A percentile compares a stretch with the other conserved stretches of the same genome.
phyloP scores from a whole-genome alignment of 257 asterid genomes.

The Solanum stenotomum region DNA sequence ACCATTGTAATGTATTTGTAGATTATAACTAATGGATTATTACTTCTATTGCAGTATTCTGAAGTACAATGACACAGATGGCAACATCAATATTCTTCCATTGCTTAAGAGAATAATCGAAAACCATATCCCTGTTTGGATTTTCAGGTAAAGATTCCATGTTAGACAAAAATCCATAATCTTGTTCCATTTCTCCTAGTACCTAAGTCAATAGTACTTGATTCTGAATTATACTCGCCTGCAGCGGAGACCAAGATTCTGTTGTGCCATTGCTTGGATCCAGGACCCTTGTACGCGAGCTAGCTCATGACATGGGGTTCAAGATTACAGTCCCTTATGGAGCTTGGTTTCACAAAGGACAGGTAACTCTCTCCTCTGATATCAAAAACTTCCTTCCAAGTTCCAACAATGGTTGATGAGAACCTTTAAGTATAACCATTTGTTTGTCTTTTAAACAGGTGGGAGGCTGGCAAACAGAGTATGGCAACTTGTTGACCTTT shows the following conservation, averaged over 20 bases:
- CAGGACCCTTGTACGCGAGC: conserved; percentile 81
- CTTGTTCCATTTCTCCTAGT: background rate
- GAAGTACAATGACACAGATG: conserved; percentile 42
- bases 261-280: conserved; percentile 93
- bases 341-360: conserved; percentile 87
- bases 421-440: background rate
- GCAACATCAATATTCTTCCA: conserved; percentile 66
- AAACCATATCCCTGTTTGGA: conserved; percentile 57
- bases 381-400: background rate
- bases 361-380: conserved; percentile 31
- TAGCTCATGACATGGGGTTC: conserved; percentile 62
- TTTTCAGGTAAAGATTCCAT: conserved; percentile 48
- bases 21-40: background rate
- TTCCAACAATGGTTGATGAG: background rate
- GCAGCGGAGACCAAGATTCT: conserved; percentile 98
- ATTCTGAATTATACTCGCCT: background rate
- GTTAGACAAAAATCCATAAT: background rate
- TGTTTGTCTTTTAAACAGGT: conserved; percentile 26
- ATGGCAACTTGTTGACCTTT: conserved; percentile 69
- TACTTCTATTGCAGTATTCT: conserved; percentile 24
- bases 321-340: conserved; percentile 77
- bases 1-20: background rate
- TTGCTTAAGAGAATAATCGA: conserved; percentile 55
- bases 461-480: conserved; percentile 95
- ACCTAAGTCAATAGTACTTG: background rate